Conservation (phyloP, 331 rosid genomes). For the Prunus yedoensis region DNA sequence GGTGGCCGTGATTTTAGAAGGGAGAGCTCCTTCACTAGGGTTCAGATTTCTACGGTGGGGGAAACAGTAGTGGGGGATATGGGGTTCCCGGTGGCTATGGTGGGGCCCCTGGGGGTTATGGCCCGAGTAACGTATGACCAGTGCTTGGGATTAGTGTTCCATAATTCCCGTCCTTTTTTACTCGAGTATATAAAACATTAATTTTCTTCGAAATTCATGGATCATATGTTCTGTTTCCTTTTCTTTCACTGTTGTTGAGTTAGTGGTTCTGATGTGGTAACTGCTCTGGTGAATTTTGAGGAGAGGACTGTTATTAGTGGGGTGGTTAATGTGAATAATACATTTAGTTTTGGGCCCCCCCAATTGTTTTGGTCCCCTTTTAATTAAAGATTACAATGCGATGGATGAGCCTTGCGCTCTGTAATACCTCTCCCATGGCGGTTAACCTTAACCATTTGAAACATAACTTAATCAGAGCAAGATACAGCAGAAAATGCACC, state of each 20-base stretch:
- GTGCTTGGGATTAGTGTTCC: slow-evolving; percentile 88
- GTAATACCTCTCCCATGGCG: too few relatives aligned
- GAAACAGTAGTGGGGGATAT: slow-evolving; percentile 50
- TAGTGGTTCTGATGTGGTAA: not conserved
- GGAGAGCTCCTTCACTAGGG: slow-evolving; percentile 61
- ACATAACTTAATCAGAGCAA: not conserved
- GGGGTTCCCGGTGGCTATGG: slow-evolving; percentile 59
- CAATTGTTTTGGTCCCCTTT: too few relatives aligned
- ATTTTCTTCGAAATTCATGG: slow-evolving; percentile 15
- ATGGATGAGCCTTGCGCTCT: too few relatives aligned
- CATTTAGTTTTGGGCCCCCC: too few relatives aligned
- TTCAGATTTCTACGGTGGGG: slow-evolving; percentile 71
- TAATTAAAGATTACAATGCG: too few relatives aligned
- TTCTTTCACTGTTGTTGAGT: not conserved
- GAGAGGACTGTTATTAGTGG: not conserved
- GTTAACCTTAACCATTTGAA: not conserved
- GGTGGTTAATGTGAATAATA: too few relatives aligned
- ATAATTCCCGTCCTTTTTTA: slow-evolving; percentile 26
- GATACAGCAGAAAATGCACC: not conserved
- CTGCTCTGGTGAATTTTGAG: not conserved
- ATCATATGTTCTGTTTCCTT: not conserved
- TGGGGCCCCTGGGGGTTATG: slow-evolving; percentile 53
- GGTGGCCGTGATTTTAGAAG: slow-evolving; percentile 89
- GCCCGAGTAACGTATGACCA: slow-evolving; percentile 56
- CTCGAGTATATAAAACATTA: slow-evolving; percentile 22